Evolutionary conservation across 2,329 filamentous ascomycete species (phyloP), one percentile per base, ranked within the genome.

Genomic region (Xylariaceae sp.): DNA sequence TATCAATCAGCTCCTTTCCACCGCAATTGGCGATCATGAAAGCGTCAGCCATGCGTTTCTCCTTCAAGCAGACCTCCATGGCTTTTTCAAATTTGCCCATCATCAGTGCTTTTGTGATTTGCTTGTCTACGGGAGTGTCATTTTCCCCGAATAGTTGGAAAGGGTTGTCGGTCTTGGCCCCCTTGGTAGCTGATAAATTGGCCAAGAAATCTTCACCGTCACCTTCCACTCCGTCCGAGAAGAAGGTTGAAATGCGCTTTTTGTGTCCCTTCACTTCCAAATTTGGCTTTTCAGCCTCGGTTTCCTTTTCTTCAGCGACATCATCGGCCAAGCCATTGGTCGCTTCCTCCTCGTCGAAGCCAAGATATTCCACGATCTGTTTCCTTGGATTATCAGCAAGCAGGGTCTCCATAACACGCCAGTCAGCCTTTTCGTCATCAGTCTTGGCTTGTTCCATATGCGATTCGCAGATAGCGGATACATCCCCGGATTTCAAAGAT

Each of bases 21-120:
- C 93, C 90, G 57, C 90, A 97, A 56, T 97, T 95, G 35, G 94
- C 93, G 60, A 98, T 91, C 72, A 98, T 89, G 67, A 98, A 95
- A 30, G 93, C 93, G 67, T 98, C 93, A 0, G 93, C 93, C 62
- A 97, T 82, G 39, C 90, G 83, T 51, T 94, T 83, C 64, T 96
- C 89, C 56, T 87, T 83, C 13, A 98, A 69, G 55, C 89, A 95
- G 38, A 95, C 80, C 42, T 94, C 87, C 43, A 95, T 83, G 15
- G 93, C 93, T 61, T 86, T 86, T 43, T 90, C 82, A 57, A 98
- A 98, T 50, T 94, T 80, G 7, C 93, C 93, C 9, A 97, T 74
- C 70, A 97, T 86, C 44, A 98, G 68, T 24, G 91, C 86, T 55
- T 81, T 84, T 3, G 93, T 97, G 49, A 98, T 90, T 43, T 79